phyloP scores from a whole-genome alignment of 2,329 filamentous ascomycete species.

The Magnaporthales sp. region DNA sequence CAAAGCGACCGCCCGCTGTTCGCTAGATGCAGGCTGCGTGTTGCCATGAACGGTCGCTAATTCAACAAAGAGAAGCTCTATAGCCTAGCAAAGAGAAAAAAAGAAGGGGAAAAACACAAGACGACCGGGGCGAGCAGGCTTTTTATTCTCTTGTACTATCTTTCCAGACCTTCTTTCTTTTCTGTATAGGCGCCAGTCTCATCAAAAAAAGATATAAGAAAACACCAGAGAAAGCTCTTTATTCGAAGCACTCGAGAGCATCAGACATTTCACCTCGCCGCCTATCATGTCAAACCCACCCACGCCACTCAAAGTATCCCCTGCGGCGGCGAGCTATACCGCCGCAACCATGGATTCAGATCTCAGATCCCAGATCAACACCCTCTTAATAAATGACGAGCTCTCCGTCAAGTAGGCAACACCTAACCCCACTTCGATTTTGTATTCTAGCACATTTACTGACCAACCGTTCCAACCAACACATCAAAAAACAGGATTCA shows the following conservation, averaged over 20 bases:
- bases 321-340: slow-evolving; percentile 50
- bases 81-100: neutral
- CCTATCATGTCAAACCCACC: slow-evolving; percentile 16
- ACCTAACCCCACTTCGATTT: slow-evolving; percentile 4
- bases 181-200: neutral
- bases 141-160: neutral
- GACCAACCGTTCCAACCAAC: neutral
- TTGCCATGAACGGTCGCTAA: neutral
- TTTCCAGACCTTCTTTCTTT: neutral
- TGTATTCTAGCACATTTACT: slow-evolving; percentile 1
- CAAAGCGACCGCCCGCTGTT: neutral
- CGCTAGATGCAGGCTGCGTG: neutral
- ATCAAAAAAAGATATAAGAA: neutral
- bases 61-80: neutral
- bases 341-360: slow-evolving; percentile 53
- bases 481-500: slow-evolving; percentile 41
- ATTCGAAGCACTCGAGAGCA: neutral
- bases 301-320: slow-evolving; percentile 51
- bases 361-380: slow-evolving; percentile 54
- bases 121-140: neutral
- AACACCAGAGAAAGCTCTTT: neutral
- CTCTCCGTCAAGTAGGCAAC: slow-evolving; percentile 46
- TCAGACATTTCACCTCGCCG: neutral
- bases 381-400: slow-evolving; percentile 46
- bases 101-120: no score